These are phyloP conservation scores for Phoenix roebelenii DNA, from an alignment of 176 grass and related monocot genomes.

Conservation along the genomic window DNA sequence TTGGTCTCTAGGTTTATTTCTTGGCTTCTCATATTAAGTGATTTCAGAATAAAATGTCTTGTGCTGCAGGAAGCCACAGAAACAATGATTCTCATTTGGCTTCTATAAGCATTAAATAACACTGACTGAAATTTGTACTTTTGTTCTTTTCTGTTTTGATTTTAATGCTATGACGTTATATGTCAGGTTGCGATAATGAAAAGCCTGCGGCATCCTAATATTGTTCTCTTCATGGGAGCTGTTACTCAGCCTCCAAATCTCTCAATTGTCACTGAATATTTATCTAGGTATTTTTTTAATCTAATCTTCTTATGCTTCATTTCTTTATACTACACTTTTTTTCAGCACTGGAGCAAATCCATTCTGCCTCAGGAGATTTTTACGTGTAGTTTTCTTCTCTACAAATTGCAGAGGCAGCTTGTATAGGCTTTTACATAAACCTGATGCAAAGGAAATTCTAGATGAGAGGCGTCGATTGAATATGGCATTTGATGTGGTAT, in stretches of 20 bases:
- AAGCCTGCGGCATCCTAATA: constrained; percentile 91
- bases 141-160: background rate
- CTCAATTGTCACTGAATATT: constrained; percentile 80
- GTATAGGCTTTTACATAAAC: constrained; percentile 84
- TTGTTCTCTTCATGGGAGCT: constrained; percentile 92
- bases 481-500: constrained; percentile 98
- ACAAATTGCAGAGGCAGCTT: constrained; percentile 74
- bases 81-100: too few species aligned
- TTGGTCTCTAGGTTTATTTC: too few species aligned
- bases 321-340: too few species aligned
- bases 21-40: too few species aligned
- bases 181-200: constrained; percentile 77
- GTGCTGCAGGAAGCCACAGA: too few species aligned
- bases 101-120: too few species aligned
- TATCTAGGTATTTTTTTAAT: constrained; percentile 58
- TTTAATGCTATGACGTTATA: background rate
- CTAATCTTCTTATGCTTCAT: background rate
- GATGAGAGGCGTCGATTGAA: constrained; percentile 92
- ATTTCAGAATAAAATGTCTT: too few species aligned
- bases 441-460: constrained; percentile 61
- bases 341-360: too few species aligned
- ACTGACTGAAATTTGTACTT: too few species aligned
- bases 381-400: background rate
- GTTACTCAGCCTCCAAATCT: constrained; percentile 78
- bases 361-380: too few species aligned